These are phyloP conservation scores for Lachancea dasiensis DNA, from an alignment of 805 yeast species.

Conservation along the genomic window DNA sequence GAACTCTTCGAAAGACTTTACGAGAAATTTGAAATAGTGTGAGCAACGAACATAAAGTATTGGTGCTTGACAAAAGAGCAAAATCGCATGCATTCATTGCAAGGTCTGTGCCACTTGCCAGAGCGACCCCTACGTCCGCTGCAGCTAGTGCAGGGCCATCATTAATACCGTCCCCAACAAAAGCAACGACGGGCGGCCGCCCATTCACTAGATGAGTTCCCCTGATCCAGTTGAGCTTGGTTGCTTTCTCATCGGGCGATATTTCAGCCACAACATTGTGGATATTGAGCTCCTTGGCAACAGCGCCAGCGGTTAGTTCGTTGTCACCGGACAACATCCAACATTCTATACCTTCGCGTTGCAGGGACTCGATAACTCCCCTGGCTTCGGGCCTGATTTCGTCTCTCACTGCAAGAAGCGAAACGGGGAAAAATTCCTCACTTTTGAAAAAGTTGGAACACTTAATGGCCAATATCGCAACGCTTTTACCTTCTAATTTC, in stretches of 20 bases:
- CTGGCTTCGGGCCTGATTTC: constrained; percentile 52
- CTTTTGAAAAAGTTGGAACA: constrained; percentile 29
- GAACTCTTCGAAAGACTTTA: constrained; percentile 46
- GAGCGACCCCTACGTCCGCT: constrained; percentile 73
- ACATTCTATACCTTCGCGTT: constrained; percentile 42
- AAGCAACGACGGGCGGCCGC: constrained; percentile 43
- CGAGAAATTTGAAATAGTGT: constrained; percentile 48
- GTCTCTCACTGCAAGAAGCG: constrained; percentile 57
- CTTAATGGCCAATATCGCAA: constrained; percentile 47
- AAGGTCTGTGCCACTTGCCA: constrained; percentile 70
- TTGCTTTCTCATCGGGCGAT: constrained; percentile 67
- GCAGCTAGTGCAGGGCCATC: constrained; percentile 75
- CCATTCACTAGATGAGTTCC: constrained; percentile 28
- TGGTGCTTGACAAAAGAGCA: constrained; percentile 50
- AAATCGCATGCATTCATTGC: constrained; percentile 73
- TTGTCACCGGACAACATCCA: constrained; percentile 82
- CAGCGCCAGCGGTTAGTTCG: constrained; percentile 56
- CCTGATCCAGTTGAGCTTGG: constrained; percentile 51
- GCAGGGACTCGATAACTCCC: constrained; percentile 40
- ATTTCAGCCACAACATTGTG: constrained; percentile 61
- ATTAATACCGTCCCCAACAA: constrained; percentile 82
- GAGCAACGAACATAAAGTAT: constrained; percentile 47
- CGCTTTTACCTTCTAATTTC: constrained; percentile 61
- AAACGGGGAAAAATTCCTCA: constrained; percentile 34
- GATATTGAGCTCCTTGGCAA: constrained; percentile 60